A percentile compares a stretch with the other conserved stretches of the same genome.
Evolutionary conservation across 2,329 filamentous ascomycete species (phyloP).

Genomic region (Trichoderma pleuroti): DNA sequence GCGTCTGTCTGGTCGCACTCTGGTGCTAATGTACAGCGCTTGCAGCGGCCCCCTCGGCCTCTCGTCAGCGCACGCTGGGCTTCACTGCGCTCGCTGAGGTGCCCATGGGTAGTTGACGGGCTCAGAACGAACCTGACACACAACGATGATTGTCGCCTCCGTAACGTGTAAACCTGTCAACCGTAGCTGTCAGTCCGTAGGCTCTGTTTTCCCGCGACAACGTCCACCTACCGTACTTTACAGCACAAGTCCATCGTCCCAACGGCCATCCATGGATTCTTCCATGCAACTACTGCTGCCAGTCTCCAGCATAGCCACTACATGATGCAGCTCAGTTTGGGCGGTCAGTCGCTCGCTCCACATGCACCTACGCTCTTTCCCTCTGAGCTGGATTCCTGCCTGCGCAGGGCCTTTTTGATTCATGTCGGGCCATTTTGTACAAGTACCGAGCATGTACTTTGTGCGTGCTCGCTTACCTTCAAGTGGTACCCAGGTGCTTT

Average conservation of each 20-base stretch:
- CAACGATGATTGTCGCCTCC: background rate
- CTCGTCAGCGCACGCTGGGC: background rate
- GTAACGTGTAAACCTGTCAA: background rate
- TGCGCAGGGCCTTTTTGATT: background rate
- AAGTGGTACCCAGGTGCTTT: too few relatives aligned
- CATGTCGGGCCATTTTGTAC: background rate
- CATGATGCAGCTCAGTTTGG: slow-evolving; percentile 11
- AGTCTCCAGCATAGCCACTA: slow-evolving; percentile 6
- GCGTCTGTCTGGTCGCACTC: background rate
- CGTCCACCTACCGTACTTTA: background rate
- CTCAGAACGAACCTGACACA: background rate
- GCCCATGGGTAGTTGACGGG: background rate
- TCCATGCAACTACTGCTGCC: slow-evolving; percentile 3
- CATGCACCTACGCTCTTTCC: background rate
- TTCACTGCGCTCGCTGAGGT: background rate
- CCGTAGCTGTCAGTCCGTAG: background rate
- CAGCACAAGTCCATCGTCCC: background rate
- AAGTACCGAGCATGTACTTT: background rate
- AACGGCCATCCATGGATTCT: background rate
- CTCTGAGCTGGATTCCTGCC: background rate
- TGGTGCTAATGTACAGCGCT: background rate
- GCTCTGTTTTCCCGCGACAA: background rate
- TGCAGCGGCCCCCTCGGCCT: background rate
- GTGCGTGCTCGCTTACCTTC: slow-evolving; percentile 15
- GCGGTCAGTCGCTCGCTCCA: slow-evolving; percentile 17